A percentile compares a stretch with the other conserved stretches of the same genome.
Evolutionary conservation across 2,329 filamentous ascomycete genomes (phyloP).

Genomic region (Pyricularia sp.): DNA sequence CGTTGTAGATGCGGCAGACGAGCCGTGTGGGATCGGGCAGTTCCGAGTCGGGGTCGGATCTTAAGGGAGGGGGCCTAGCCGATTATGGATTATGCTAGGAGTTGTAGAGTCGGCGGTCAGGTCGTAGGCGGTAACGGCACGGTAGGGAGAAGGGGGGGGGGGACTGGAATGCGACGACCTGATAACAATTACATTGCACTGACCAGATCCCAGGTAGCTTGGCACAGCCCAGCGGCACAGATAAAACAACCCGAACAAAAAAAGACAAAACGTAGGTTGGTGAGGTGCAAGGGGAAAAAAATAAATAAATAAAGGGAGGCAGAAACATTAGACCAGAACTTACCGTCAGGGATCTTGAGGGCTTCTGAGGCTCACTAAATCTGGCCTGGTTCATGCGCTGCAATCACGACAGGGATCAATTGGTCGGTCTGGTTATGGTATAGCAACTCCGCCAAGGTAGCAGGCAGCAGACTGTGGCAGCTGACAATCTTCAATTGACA

Average conservation of each 20-base stretch:
- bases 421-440: not conserved
- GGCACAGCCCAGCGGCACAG: not conserved
- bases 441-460: not conserved
- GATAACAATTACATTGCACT: not conserved
- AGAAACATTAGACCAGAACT: not conserved
- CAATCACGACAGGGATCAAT: not conserved
- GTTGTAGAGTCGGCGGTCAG: not conserved
- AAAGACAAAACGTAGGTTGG: not conserved
- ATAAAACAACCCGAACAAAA: not conserved
- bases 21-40: not conserved
- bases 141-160: not conserved
- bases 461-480: not conserved
- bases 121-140: not conserved
- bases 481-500: not conserved
- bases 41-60: not conserved
- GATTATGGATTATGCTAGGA: not conserved
- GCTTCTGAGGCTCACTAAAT: conserved; percentile 1
- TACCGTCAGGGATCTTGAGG: not conserved
- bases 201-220: not conserved
- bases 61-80: not conserved
- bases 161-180: not conserved
- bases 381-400: not conserved
- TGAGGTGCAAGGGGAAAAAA: not conserved
- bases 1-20: not conserved
- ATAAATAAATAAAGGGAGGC: not conserved